Evolutionary conservation across 2,329 filamentous ascomycete genomes (phyloP), one percentile per base, ranked within the genome.

Genomic region (Apiospora malaysiana): DNA sequence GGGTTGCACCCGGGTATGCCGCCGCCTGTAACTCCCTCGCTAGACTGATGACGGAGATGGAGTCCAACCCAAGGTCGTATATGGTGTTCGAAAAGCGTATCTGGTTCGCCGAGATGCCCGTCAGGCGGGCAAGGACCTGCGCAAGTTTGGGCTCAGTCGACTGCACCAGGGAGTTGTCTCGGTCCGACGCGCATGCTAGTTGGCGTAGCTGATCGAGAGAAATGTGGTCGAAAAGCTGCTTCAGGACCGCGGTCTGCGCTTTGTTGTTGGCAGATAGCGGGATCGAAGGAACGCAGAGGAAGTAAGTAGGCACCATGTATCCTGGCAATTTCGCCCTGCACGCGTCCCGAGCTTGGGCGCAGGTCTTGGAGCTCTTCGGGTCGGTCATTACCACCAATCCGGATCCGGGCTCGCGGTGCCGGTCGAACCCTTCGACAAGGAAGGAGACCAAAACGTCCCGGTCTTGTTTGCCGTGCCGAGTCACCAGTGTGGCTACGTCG

Each of bases 291-390:
- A 97, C 82, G 4, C 88, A 88, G 32, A 97, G 83, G 71, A 97
- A 90, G 77, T 96, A 93, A 0, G 94, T 95, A 0, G 95, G 95
- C 1, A 98, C 89, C 95, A 98, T 98, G 79, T 98, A 98, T 0
- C 87, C 88, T 0, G 95, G 93, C 3, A 98, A 86, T 27, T 85
- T 89, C 1, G 88, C 83, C 45, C 88, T 87, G 75, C 94, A 97
- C n/a, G 89, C 88, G 32, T 87, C 83, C 74, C 86, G 86, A 7
- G 90, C 88, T 4, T 70, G 40, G 1, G 32, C 49, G 56, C 69
- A 69, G 14, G 68, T n/a, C 27, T 46, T 12, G n/a, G 69, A 32
- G 43, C 69, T 67, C 7, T 14, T 9, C 2, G 43, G 4, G 46
- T 70, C 71, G 9, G 69, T 32, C 23, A 68, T 56, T 21, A 68